phyloP scores from a whole-genome alignment of 352 stramenopile genomes.

The Globisporangium carolinianum region DNA sequence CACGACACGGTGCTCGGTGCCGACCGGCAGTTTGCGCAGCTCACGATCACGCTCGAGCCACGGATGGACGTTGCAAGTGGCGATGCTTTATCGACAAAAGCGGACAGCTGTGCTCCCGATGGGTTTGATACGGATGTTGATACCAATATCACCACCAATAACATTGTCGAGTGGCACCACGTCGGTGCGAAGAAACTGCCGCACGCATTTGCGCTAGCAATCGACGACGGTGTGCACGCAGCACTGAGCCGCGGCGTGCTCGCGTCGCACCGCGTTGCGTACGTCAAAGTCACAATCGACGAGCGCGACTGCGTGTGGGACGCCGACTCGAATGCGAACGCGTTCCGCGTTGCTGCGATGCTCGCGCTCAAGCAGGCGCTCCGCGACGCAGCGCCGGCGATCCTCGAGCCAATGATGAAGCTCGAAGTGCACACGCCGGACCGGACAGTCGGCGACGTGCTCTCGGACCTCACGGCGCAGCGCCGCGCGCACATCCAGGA shows the following conservation, averaged over 20 bases:
- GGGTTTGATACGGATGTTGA: not conserved
- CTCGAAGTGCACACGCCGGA: slow-evolving; percentile 62
- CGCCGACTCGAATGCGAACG: slow-evolving; percentile 54
- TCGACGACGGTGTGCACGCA: slow-evolving; percentile 58
- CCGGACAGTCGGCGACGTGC: slow-evolving; percentile 57
- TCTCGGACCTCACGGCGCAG: slow-evolving; percentile 69
- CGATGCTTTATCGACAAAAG: slow-evolving; percentile 7
- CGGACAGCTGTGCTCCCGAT: slow-evolving; percentile 17
- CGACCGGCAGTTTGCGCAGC: slow-evolving; percentile 66
- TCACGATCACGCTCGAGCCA: slow-evolving; percentile 43
- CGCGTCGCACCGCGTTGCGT: slow-evolving; percentile 51
- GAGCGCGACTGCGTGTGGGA: slow-evolving; percentile 53
- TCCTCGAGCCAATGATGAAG: slow-evolving; percentile 78
- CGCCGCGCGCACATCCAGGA: slow-evolving; percentile 65
- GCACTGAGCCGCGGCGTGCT: slow-evolving; percentile 54
- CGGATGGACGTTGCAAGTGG: slow-evolving; percentile 27
- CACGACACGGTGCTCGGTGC: slow-evolving; percentile 65
- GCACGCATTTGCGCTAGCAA: slow-evolving; percentile 51
- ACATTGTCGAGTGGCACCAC: slow-evolving; percentile 54
- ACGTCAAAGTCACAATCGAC: slow-evolving; percentile 58
- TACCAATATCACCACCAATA: slow-evolving; percentile 19
- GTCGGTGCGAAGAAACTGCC: slow-evolving; percentile 46
- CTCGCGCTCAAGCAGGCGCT: slow-evolving; percentile 56
- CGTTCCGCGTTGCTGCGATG: slow-evolving; percentile 50
- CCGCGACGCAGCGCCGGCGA: slow-evolving; percentile 34